Percentiles rank a stretch among this genome's conserved stretches.
Conservation (phyloP, 768 basidiomycete genomes). For the Chalciporus sphaerocephalus region DNA sequence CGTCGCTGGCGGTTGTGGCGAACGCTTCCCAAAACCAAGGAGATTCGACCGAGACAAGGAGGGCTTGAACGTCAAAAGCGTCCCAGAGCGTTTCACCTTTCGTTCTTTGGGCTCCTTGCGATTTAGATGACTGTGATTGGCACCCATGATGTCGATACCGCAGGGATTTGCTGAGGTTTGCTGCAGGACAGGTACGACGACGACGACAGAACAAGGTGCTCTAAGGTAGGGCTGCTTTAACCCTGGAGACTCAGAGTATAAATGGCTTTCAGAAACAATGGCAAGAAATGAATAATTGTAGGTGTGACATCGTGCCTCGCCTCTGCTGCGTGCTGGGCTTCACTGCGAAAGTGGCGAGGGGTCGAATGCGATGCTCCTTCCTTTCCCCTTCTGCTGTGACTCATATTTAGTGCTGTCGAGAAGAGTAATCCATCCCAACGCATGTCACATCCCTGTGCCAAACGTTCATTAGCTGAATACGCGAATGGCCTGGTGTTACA, state of each 20-base stretch:
- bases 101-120: constrained; percentile 17
- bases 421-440: constrained; percentile 8
- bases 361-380: constrained; percentile 17
- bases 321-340: constrained; percentile 27
- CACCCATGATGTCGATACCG: constrained; percentile 19
- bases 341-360: constrained; percentile 12
- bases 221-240: constrained; percentile 5
- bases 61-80: constrained; percentile 25
- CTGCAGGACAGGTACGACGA: neutral
- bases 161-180: neutral
- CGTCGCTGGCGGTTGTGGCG: constrained; percentile 29
- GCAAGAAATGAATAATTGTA: neutral
- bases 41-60: constrained; percentile 26
- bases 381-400: constrained; percentile 16
- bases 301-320: constrained; percentile 24
- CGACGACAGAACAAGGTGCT: neutral
- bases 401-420: constrained; percentile 2
- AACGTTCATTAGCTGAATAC: constrained; percentile 6
- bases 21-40: constrained; percentile 25
- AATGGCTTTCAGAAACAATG: constrained; percentile 14
- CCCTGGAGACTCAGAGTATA: constrained; percentile 20
- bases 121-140: constrained; percentile 23
- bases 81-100: constrained; percentile 21
- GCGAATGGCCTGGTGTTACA: too few relatives aligned
- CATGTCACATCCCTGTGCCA: constrained; percentile 14